phyloP scores from a whole-genome alignment of 176 grass and related monocot genomes.

The Melocanna baccifera region DNA sequence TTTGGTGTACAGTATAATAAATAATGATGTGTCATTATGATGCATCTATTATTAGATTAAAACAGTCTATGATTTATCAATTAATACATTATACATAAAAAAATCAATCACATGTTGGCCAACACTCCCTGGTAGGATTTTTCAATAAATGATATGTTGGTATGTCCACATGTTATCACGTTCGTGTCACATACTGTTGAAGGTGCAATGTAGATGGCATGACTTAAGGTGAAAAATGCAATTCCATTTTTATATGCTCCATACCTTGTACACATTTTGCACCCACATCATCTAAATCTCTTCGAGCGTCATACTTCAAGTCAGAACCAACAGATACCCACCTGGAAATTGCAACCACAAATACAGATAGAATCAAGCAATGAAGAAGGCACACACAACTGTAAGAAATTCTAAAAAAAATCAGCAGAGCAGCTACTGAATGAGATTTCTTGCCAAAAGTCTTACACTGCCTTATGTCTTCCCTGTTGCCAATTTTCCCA shows the following conservation, averaged over 20 bases:
- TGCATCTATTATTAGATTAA: not conserved
- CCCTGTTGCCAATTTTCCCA: constrained; percentile 99
- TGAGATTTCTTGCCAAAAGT: constrained; percentile 22
- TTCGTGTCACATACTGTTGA: not conserved
- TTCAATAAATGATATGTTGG: not conserved
- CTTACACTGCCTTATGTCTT: constrained; percentile 91
- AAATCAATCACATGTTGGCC: not conserved
- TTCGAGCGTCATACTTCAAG: constrained; percentile 90
- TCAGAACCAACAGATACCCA: constrained; percentile 98
- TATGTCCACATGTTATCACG: not conserved
- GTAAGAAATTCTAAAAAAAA: not conserved
- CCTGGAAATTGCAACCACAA: constrained; percentile 44
- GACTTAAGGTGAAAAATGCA: constrained; percentile 3
- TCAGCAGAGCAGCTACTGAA: not conserved
- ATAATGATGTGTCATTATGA: not conserved
- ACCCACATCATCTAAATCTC: constrained; percentile 99
- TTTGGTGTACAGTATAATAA: not conserved
- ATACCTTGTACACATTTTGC: constrained; percentile 87
- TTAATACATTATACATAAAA: constrained; percentile 4
- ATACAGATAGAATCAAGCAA: constrained; percentile 22
- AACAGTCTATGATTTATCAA: not conserved
- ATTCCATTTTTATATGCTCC: not conserved
- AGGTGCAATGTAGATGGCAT: constrained; percentile 21
- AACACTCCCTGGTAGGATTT: constrained; percentile 5
- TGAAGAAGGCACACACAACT: not conserved